A percentile compares a stretch with the other conserved stretches of the same genome.
phyloP scores from a whole-genome alignment of 192 early-diverging fungal species.

The Gonapodya prolifera region DNA sequence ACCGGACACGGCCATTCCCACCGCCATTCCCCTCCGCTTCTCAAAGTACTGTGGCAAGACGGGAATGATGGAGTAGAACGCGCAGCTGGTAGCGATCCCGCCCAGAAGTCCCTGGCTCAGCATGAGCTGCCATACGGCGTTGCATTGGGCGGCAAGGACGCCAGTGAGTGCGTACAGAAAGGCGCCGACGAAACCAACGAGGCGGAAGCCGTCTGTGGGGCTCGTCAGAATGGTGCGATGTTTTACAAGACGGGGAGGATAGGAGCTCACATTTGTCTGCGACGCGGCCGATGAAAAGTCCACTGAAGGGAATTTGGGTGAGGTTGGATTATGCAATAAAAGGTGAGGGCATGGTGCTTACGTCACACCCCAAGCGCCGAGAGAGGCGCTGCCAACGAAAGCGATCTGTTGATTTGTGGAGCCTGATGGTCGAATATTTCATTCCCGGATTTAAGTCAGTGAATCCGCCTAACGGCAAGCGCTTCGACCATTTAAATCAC shows the following conservation, averaged over 20 bases:
- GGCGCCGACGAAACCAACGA: background rate
- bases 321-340: too few species aligned
- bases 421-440: too few species aligned
- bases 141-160: background rate
- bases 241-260: too few species aligned
- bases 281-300: background rate
- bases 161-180: background rate
- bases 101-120: background rate
- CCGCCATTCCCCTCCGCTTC: background rate
- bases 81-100: background rate
- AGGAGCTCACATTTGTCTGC: background rate
- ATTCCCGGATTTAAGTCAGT: too few species aligned
- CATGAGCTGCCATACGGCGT: background rate
- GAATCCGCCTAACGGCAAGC: too few species aligned
- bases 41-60: background rate
- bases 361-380: background rate
- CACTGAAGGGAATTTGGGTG: too few species aligned
- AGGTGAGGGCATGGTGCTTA: too few species aligned
- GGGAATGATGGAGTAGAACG: background rate
- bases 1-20: conserved; percentile 3
- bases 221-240: too few species aligned
- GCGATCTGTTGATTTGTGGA: background rate
- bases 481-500: too few species aligned
- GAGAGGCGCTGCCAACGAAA: background rate
- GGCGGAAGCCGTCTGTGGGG: background rate